Evolutionary conservation across 306 rosid species (phyloP), one percentile per base, ranked within the genome.

Genomic region (Cicer cuneatum): DNA sequence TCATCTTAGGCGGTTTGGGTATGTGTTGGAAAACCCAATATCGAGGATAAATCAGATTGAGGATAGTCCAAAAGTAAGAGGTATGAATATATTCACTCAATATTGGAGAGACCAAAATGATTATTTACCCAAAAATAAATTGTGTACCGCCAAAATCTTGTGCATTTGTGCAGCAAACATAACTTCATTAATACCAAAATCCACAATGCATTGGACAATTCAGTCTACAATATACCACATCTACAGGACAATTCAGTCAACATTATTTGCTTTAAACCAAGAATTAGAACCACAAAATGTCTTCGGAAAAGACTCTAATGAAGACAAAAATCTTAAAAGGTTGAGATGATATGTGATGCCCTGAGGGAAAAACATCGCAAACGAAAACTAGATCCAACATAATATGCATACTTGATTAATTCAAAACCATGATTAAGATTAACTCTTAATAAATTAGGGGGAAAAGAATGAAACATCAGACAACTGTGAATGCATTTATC

Each of bases 401-500:
- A 58, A 38, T 59, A 59, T 58, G 68, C 68, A 77, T 59, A 48
- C 33, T 42, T 29, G 69, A 35, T 57, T 69, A 29, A 66, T 6
- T 48, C 43, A 19, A 40, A 42, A 58, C 61, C 63, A 48, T 41
- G 48, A 67, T 53, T 16, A 21, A 78, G 45, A 60, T 9, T 57
- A 69, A 47, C 41, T 52, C 35, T 67, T 45, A 59, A 45, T 60
- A 39, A 60, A 2, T 45, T 18, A 12, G 46, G 72, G 65, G 11
- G 11, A 21, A 78, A 49, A 70, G 1, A 76, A 19, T 29, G 72
- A 37, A 45, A 49, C 64, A 41, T 62, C 52, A 62, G 48, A 39
- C 56, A 61, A 70, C 58, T 52, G 54, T 52, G 54, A 40, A 45
- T 49, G 58, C 63, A 49, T 57, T 70, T 48, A 69, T 71, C 56